Base-by-base conservation (phyloP, 169 alveolate genomes). In the Cryptosporidium felis region DNA sequence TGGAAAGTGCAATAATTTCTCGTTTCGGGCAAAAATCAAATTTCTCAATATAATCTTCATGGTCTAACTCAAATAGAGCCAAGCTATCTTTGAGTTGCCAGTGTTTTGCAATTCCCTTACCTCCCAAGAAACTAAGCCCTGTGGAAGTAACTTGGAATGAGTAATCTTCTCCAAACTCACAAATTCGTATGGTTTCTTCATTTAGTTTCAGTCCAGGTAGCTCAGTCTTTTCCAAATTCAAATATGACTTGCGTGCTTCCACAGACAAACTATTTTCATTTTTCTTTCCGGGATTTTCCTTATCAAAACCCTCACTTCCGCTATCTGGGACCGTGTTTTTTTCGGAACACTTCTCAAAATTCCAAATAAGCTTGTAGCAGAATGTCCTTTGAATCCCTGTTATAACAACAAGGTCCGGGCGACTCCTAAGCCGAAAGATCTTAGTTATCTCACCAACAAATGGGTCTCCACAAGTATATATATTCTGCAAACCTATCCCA, bases 121-220 rank as follows among this genome's bases (percentile, higher is more conserved):
- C 12, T 5, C 49, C 36, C 12, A 18, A 36, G 23, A 60, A 36
- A 21, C 34, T 38, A 16, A 74, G 16, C 6, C 85, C 85, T 14
- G 58, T 40, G 23, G 63, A 59, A 40, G 85, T 74, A 12, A 74
- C 85, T 36, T 74, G 85, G 28, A 40, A 49, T 2, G 28, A 53
- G 34, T 53, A 53, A 32, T 18, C 6, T 10, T 38, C 59, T 12
- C 10, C 16, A 32, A 49, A 56, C 9, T 16, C 26, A 23, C 63
- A 74, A 14, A 74, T 3, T 30, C 45, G 21, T 16, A 74, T 32
- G 21, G 85, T 74, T 38, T 74, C 85, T 18, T 74, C 85, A 34
- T 36, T 49, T 18, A 18, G 51, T n/a, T 32, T 44, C 21, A 74
- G 67, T 23, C 85, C 85, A 4, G 1, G 41, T 38, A 74, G 18